These are phyloP conservation scores for Dactylellina drechsleri DNA, from an alignment of 2,329 filamentous ascomycete genomes.

Conservation along the genomic window DNA sequence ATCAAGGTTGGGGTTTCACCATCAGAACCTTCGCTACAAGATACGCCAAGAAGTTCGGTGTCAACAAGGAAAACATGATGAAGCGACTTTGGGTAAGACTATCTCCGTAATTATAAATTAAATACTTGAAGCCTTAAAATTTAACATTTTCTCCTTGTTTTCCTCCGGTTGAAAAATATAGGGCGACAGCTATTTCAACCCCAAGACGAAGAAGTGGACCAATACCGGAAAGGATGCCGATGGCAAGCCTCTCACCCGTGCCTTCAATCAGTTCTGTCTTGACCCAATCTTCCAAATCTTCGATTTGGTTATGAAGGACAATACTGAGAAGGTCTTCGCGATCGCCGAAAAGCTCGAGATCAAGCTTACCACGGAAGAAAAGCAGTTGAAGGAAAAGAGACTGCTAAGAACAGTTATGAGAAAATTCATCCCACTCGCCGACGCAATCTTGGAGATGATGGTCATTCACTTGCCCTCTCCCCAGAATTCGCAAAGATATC, in stretches of 20 bases:
- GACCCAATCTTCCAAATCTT: slow-evolving; percentile 70
- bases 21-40: slow-evolving; percentile 94
- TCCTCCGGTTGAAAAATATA: slow-evolving; percentile 58
- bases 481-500: slow-evolving; percentile 94
- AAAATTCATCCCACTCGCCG: slow-evolving; percentile 97
- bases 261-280: slow-evolving; percentile 99
- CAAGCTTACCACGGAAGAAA: slow-evolving; percentile 87
- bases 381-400: slow-evolving; percentile 94
- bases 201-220: slow-evolving; percentile 99
- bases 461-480: slow-evolving; percentile 98
- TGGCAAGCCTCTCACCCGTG: slow-evolving; percentile 92
- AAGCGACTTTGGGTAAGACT: slow-evolving; percentile 89
- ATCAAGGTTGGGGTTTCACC: slow-evolving; percentile 99
- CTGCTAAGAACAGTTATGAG: slow-evolving; percentile 98
- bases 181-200: slow-evolving; percentile 99
- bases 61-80: slow-evolving; percentile 99
- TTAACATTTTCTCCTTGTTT: no score
- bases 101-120: slow-evolving; percentile 61
- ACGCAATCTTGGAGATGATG: slow-evolving; percentile 99
- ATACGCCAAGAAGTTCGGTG: slow-evolving; percentile 99
- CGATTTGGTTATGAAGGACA: slow-evolving; percentile 82
- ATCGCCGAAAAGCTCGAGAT: slow-evolving; percentile 94
- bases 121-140: no score
- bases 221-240: slow-evolving; percentile 79
- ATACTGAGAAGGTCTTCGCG: slow-evolving; percentile 80